phyloP scores from a whole-genome alignment of 192 early-diverging fungal genomes.

The Backusella luteola region DNA sequence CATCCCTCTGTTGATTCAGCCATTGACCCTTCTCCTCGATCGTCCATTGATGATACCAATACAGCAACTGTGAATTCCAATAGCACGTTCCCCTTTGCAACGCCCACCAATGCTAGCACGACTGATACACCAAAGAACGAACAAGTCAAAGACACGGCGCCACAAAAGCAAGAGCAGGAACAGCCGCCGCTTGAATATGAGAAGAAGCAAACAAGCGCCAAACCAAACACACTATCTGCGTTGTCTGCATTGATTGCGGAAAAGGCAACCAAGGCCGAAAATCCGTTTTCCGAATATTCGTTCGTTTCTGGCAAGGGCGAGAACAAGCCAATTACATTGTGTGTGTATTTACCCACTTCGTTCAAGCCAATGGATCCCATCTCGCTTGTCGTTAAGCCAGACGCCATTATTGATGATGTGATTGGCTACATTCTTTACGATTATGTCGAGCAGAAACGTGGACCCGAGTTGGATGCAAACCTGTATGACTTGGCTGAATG shows the following conservation, averaged over 20 bases:
- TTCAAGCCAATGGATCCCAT: slow-evolving; percentile 49
- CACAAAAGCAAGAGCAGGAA: not conserved
- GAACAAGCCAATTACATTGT: slow-evolving; percentile 53
- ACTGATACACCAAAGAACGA: not conserved
- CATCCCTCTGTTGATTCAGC: slow-evolving; percentile 45
- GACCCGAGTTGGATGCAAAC: slow-evolving; percentile 61
- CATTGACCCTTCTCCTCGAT: slow-evolving; percentile 41
- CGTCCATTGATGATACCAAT: slow-evolving; percentile 19
- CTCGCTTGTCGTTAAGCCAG: slow-evolving; percentile 67
- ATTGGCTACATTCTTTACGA: slow-evolving; percentile 92
- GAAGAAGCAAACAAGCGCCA: not conserved
- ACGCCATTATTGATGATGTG: slow-evolving; percentile 87
- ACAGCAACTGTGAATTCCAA: not conserved
- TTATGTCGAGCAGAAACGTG: slow-evolving; percentile 71
- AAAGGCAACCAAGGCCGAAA: slow-evolving; percentile 55
- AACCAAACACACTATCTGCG: slow-evolving; percentile 30
- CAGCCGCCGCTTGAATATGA: not conserved
- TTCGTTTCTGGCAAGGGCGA: slow-evolving; percentile 63
- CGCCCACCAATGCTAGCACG: not conserved
- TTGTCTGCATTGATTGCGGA: slow-evolving; percentile 62
- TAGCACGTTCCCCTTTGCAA: not conserved
- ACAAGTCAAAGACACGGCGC: not conserved
- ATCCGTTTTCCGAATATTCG: slow-evolving; percentile 70
- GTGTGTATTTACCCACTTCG: slow-evolving; percentile 62
- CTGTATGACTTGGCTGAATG: slow-evolving; percentile 73